Evolutionary conservation across 306 rosid species (phyloP).

Genomic region (Quillaja saponaria): DNA sequence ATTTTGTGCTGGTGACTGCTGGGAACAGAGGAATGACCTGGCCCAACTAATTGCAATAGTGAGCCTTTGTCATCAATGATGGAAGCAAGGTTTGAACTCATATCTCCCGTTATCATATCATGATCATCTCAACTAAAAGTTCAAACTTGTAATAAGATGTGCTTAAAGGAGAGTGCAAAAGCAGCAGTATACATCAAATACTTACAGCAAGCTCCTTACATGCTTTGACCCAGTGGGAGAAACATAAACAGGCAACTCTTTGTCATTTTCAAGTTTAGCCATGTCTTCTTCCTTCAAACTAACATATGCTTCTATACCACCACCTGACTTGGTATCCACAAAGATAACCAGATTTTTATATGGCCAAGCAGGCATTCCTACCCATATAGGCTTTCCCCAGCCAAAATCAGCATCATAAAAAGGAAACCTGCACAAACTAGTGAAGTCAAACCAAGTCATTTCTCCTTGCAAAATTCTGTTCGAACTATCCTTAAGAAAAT

Average conservation of each 20-base stretch:
- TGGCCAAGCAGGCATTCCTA: conserved; percentile 38
- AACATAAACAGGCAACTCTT: conserved; percentile 29
- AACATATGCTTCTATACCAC: conserved; percentile 52
- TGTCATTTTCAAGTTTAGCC: conserved; percentile 45
- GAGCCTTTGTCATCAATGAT: no score
- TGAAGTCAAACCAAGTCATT: conserved; percentile 36
- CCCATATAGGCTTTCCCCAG: conserved; percentile 61
- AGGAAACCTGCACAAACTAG: conserved; percentile 52
- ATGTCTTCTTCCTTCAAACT: conserved; percentile 49
- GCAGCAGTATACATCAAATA: no score
- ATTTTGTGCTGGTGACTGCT: no score
- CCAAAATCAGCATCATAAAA: conserved; percentile 63
- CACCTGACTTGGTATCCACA: conserved; percentile 42
- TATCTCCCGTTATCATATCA: no score
- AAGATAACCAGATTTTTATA: conserved; percentile 50
- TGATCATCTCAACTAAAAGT: no score
- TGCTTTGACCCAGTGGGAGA: no score
- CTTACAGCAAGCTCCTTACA: no score
- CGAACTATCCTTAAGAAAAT: conserved; percentile 14
- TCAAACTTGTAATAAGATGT: no score
- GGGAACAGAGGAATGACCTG: no score
- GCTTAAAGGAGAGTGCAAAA: no score
- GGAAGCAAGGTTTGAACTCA: no score
- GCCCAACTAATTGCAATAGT: no score
- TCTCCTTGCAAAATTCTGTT: conserved; percentile 31